These are phyloP conservation scores for Populus euphratica DNA, from an alignment of 345 rosid species.

Conservation along the genomic window DNA sequence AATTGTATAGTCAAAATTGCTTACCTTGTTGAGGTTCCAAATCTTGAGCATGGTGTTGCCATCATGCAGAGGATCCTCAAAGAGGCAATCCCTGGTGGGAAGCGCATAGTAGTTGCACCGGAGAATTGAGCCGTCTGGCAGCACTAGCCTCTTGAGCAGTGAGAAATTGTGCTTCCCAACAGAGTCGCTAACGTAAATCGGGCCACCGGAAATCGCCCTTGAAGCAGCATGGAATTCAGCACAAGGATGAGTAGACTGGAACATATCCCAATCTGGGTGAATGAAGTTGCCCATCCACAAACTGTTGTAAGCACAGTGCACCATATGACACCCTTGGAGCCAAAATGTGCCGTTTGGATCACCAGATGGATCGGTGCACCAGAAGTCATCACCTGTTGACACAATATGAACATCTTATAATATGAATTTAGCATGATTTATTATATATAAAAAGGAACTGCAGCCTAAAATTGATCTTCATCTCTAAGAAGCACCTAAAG, in stretches of 20 bases:
- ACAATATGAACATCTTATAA: neutral
- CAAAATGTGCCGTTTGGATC: constrained; percentile 94
- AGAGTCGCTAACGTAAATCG: constrained; percentile 73
- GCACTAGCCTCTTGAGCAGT: constrained; percentile 59
- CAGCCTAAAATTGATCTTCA: too few relatives aligned
- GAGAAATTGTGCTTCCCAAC: constrained; percentile 81
- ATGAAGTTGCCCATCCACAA: constrained; percentile 99
- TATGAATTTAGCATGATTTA: neutral
- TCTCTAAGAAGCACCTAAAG: too few relatives aligned
- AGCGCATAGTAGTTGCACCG: constrained; percentile 86
- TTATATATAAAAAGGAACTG: too few relatives aligned
- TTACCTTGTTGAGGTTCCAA: constrained; percentile 95
- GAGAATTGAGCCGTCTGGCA: constrained; percentile 78
- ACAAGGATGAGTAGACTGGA: constrained; percentile 94
- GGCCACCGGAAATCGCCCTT: constrained; percentile 91
- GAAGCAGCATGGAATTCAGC: constrained; percentile 97
- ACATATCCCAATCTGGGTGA: constrained; percentile 99
- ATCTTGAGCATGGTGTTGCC: constrained; percentile 98
- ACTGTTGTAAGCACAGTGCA: constrained; percentile 98
- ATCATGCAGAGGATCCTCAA: constrained; percentile 91
- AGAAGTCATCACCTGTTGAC: constrained; percentile 80
- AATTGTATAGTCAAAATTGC: neutral
- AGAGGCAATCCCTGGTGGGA: constrained; percentile 85
- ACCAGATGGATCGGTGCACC: constrained; percentile 98
- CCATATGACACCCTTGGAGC: constrained; percentile 99